Percentiles rank a stretch among this genome's conserved stretches.
These are phyloP conservation scores for Lactifluus volemus DNA, from an alignment of 768 basidiomycete genomes.

Conservation along the genomic window DNA sequence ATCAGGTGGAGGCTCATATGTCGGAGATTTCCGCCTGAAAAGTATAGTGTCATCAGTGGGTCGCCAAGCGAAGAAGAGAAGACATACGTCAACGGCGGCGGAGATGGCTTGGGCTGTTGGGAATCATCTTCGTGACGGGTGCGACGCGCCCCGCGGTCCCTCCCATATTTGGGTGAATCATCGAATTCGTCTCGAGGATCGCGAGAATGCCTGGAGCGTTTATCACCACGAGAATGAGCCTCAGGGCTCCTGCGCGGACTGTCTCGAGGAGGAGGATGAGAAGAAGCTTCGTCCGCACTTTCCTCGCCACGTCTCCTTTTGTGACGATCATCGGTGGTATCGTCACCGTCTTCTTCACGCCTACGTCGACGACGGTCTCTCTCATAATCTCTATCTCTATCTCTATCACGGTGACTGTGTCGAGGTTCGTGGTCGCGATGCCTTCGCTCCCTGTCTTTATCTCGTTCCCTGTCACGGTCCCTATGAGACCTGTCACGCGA, in stretches of 20 bases:
- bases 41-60: not conserved
- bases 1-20: slow-evolving; percentile 54
- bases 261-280: slow-evolving; percentile 41
- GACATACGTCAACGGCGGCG: slow-evolving; percentile 39
- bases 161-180: slow-evolving; percentile 39
- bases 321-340: slow-evolving; percentile 41
- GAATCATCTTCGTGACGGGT: slow-evolving; percentile 37
- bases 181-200: slow-evolving; percentile 58
- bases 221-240: slow-evolving; percentile 42
- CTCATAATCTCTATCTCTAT: slow-evolving; percentile 38
- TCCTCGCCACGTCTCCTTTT: slow-evolving; percentile 62
- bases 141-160: slow-evolving; percentile 34
- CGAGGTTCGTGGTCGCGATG: slow-evolving; percentile 43
- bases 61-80: slow-evolving; percentile 4
- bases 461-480: slow-evolving; percentile 43
- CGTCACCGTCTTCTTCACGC: slow-evolving; percentile 54
- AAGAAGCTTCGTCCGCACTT: slow-evolving; percentile 35
- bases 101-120: slow-evolving; percentile 20
- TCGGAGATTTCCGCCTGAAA: slow-evolving; percentile 58
- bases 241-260: slow-evolving; percentile 42
- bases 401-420: slow-evolving; percentile 45
- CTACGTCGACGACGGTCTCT: slow-evolving; percentile 56
- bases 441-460: slow-evolving; percentile 35
- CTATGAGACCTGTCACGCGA: slow-evolving; percentile 33
- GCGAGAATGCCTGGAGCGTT: slow-evolving; percentile 31